Evolutionary conservation across 768 basidiomycete genomes (phyloP), one percentile per base, ranked within the genome.

Genomic region (Phylloporus sp.): DNA sequence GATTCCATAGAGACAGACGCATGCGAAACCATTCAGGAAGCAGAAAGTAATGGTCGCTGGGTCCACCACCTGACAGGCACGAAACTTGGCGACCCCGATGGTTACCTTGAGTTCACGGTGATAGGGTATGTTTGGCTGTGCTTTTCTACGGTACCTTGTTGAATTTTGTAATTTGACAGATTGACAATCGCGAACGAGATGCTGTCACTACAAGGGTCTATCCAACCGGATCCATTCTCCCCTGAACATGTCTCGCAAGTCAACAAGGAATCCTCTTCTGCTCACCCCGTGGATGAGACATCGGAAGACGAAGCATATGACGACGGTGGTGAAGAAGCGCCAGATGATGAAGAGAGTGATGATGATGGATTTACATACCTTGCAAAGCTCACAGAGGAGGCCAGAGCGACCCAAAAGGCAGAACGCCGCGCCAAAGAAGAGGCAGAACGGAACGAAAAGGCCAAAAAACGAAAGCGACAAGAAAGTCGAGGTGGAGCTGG

Each of bases 171-270:
- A 43, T 53, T 40, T 20, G 34, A 52, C 62, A 97, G 94, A 23
- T 67, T 94, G 52, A 93, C 86, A 13, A 81, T 94, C 29, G 91
- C 92, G 28, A 95, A 97, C 62, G 88, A 95, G 64, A 95, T 95
- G 91, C 72, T 97, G 18, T 95, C 92, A 3, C 71, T 97, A 12
- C 77, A 90, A 27, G 93, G 93, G 9, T 93, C 91, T 4, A 74
- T 94, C 52, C 88, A 90, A 59, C 66, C 72, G 5, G 82, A 91
- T 59, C 88, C 88, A 2, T 88, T 91, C 68, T 84, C 85, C 6
- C 76, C 79, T 1, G 73, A 72, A 40, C 86, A 88, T 63, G 62
- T 74, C 23, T 70, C 75, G 16, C 62, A 63, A n/a, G 39, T 61
- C 12, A 54, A 59, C 32, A 61, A 40, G 38, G 59, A 32, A 8